Percentiles rank a stretch among this genome's conserved stretches.
Conservation (phyloP, 768 basidiomycete species). For the Glaciozyma antarctica region DNA sequence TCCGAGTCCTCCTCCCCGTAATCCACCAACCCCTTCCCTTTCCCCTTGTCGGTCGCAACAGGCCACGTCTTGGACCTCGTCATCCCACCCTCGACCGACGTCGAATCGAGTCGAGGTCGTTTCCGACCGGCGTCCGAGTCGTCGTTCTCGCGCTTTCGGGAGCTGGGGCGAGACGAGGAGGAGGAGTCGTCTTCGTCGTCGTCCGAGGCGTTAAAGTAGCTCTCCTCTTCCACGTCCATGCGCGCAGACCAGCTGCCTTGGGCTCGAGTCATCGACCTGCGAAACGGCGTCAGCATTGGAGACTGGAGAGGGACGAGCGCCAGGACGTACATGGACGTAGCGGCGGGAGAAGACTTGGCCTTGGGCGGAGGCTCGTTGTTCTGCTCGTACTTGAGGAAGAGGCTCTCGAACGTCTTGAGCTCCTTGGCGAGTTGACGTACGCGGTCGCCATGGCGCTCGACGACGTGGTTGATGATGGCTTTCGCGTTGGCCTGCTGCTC, state of each 20-base stretch:
- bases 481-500: slow-evolving; percentile 69
- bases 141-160: neutral
- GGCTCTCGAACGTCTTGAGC: slow-evolving; percentile 57
- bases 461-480: slow-evolving; percentile 69
- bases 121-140: neutral
- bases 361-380: slow-evolving; percentile 59
- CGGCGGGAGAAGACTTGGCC: slow-evolving; percentile 36
- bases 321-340: slow-evolving; percentile 33
- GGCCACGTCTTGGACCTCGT: slow-evolving; percentile 2
- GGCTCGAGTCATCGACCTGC: slow-evolving; percentile 1
- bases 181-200: slow-evolving; percentile 42
- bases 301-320: slow-evolving; percentile 24
- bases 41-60: neutral
- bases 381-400: slow-evolving; percentile 80
- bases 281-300: neutral
- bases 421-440: slow-evolving; percentile 52
- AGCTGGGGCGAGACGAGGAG: neutral
- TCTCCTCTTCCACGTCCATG: slow-evolving; percentile 61
- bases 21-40: neutral
- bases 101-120: neutral
- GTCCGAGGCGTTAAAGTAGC: slow-evolving; percentile 87
- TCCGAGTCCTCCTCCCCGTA: slow-evolving; percentile 1
- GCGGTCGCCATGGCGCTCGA: slow-evolving; percentile 61
- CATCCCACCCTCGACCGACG: neutral
- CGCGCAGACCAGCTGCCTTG: neutral